Percentiles rank a stretch among this genome's conserved stretches.
Conservation (phyloP, 2,329 filamentous ascomycete genomes). For the Acephala macrosclerotiorum region DNA sequence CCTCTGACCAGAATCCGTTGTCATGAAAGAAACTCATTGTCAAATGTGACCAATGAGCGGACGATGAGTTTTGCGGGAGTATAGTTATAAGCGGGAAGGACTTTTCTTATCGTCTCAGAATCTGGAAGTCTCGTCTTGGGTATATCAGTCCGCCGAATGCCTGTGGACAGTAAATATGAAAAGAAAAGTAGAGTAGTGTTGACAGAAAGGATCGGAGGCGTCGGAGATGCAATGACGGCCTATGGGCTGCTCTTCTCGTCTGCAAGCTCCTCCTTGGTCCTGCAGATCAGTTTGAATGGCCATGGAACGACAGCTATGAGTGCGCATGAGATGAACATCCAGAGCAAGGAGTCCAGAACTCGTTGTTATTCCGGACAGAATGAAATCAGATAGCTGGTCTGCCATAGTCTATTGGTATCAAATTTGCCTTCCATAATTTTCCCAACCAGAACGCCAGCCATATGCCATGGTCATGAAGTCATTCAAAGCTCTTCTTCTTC, state of each 20-base stretch:
- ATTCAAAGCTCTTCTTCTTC: constrained; percentile 4
- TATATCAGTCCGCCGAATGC: too few relatives aligned
- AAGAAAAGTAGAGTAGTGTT: too few relatives aligned
- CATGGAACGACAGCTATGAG: neutral
- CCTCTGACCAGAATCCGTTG: too few relatives aligned
- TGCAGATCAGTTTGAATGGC: neutral
- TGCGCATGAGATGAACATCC: neutral
- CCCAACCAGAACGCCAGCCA: constrained; percentile 32
- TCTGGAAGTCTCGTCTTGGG: too few relatives aligned
- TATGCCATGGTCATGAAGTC: constrained; percentile 25
- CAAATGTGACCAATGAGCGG: too few relatives aligned
- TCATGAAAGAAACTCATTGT: too few relatives aligned
- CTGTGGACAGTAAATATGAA: too few relatives aligned
- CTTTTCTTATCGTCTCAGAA: too few relatives aligned
- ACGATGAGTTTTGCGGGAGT: too few relatives aligned
- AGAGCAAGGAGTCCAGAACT: neutral
- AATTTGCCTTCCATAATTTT: constrained; percentile 14
- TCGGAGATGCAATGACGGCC: too few relatives aligned
- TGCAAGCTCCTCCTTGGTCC: neutral
- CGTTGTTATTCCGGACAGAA: neutral
- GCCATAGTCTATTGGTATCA: constrained; percentile 34
- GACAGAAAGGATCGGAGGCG: too few relatives aligned
- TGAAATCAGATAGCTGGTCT: neutral
- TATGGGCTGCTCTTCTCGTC: neutral
- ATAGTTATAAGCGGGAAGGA: too few relatives aligned